These are phyloP conservation scores for Aplosporella prunicola DNA, from an alignment of 2,329 filamentous ascomycete species.

Conservation along the genomic window DNA sequence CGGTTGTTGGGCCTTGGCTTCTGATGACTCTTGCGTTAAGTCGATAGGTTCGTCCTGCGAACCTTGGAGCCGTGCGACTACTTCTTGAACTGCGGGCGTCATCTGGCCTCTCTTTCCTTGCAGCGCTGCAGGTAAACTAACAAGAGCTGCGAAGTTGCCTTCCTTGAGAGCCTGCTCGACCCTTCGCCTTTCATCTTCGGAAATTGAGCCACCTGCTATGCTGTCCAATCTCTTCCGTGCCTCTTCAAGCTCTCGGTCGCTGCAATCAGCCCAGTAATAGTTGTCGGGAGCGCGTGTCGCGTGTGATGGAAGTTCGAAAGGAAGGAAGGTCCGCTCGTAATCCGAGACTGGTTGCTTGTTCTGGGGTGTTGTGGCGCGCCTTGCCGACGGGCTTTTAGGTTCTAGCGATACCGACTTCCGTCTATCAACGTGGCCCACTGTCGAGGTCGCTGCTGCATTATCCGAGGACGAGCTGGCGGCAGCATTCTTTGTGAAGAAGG, in stretches of 20 bases:
- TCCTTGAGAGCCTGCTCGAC: constrained; percentile 1
- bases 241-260: constrained; percentile 18
- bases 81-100: constrained; percentile 21
- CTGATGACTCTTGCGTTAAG: constrained; percentile 28
- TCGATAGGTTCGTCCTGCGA: constrained; percentile 34
- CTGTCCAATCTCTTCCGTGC: constrained; percentile 22
- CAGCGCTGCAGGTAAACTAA: constrained; percentile 3
- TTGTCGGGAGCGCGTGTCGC: constrained; percentile 57
- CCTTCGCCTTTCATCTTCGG: background rate
- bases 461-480: background rate
- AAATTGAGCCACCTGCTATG: constrained; percentile 10
- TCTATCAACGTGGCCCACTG: background rate
- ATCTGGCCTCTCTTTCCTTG: constrained; percentile 7
- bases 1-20: constrained; percentile 17
- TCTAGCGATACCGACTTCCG: constrained; percentile 20
- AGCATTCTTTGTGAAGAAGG: constrained; percentile 35
- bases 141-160: background rate
- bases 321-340: constrained; percentile 59
- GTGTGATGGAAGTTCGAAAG: constrained; percentile 69
- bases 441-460: background rate
- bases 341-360: constrained; percentile 28
- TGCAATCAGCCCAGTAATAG: constrained; percentile 19
- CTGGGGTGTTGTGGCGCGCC: constrained; percentile 18
- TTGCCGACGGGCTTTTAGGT: constrained; percentile 23
- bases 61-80: constrained; percentile 37